These are phyloP conservation scores for Mollisia scopiformis DNA, from an alignment of 2,329 filamentous ascomycete species.

Conservation along the genomic window DNA sequence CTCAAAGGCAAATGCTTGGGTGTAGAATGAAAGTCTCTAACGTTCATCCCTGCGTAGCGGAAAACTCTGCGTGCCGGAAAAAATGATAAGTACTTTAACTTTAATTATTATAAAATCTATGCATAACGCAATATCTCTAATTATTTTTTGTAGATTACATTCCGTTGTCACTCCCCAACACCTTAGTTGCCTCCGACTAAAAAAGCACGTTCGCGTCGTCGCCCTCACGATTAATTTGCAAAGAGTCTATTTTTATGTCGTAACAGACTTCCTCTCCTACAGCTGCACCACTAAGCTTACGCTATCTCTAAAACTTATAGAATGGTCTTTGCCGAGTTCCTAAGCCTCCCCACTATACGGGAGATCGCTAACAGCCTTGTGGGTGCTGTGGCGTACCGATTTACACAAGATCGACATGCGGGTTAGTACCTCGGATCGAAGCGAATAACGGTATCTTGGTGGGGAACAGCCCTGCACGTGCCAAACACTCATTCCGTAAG, in stretches of 20 bases:
- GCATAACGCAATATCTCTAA: slow-evolving; percentile 18
- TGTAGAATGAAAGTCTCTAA: too few species aligned
- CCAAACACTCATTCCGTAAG: not conserved
- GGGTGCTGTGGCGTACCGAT: not conserved
- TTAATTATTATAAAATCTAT: slow-evolving; percentile 24
- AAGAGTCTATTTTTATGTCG: not conserved
- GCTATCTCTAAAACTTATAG: not conserved
- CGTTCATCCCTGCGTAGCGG: slow-evolving; percentile 1
- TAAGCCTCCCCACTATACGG: not conserved
- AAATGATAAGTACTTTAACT: slow-evolving; percentile 28
- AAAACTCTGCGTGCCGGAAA: slow-evolving; percentile 2
- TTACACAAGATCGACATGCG: not conserved
- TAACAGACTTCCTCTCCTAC: not conserved
- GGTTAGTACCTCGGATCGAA: not conserved
- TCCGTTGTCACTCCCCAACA: not conserved
- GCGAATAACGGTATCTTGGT: not conserved
- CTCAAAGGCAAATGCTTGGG: too few species aligned
- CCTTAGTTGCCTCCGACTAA: not conserved
- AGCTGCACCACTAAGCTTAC: not conserved
- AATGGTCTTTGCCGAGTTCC: not conserved
- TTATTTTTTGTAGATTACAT: not conserved
- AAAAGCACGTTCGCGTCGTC: not conserved
- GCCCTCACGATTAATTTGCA: not conserved
- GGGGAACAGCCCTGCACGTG: not conserved
- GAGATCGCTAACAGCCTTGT: not conserved